These are phyloP conservation scores for Sporothrix pseudoabietina DNA, from an alignment of 2,329 filamentous ascomycete genomes.

Conservation along the genomic window DNA sequence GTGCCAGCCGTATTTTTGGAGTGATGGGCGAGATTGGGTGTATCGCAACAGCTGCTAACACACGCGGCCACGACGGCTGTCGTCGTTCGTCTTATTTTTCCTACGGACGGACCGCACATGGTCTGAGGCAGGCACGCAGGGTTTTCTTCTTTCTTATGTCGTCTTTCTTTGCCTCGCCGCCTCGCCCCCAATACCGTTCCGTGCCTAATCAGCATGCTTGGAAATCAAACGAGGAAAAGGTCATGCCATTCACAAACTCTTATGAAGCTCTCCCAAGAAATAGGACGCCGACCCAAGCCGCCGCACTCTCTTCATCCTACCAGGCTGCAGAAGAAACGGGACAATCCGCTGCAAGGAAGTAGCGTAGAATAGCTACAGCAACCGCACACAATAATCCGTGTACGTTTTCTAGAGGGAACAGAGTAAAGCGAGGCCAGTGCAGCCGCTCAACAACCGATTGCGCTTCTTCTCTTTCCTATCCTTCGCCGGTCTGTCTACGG, in stretches of 20 bases:
- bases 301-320: background rate
- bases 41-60: background rate
- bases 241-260: background rate
- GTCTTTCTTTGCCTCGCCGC: background rate
- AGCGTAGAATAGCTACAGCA: background rate
- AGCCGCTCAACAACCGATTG: background rate
- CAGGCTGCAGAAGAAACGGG: background rate
- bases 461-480: background rate
- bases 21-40: background rate
- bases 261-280: background rate
- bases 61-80: slow-evolving; percentile 16
- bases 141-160: too few species aligned
- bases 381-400: too few species aligned
- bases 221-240: slow-evolving; percentile 3
- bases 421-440: background rate
- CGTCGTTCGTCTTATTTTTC: slow-evolving; percentile 8
- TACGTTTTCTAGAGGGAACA: background rate
- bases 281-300: background rate
- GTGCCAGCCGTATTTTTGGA: background rate
- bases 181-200: background rate
- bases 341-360: background rate
- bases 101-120: background rate
- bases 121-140: background rate
- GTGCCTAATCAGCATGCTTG: background rate
- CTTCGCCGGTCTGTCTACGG: background rate